These are phyloP conservation scores for Gyrodon lividus DNA, from an alignment of 768 basidiomycete genomes.

Conservation along the genomic window DNA sequence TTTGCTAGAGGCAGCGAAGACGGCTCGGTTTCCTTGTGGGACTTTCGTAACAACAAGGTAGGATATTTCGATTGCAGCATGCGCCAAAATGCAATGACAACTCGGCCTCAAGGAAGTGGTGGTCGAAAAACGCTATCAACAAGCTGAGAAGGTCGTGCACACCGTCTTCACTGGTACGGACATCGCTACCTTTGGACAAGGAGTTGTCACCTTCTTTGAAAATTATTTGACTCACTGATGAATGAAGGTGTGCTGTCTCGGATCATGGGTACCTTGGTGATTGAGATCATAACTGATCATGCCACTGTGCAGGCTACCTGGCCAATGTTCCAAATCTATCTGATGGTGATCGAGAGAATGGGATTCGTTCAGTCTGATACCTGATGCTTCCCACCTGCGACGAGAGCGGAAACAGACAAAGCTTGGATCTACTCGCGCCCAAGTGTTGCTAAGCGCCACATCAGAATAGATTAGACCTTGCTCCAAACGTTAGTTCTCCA, in stretches of 20 bases:
- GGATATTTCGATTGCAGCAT: constrained; percentile 8
- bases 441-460: not conserved
- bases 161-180: constrained; percentile 39
- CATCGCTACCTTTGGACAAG: constrained; percentile 41
- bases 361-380: constrained; percentile 3
- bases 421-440: not conserved
- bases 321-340: not conserved
- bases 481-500: not conserved
- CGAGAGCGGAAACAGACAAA: constrained; percentile 2
- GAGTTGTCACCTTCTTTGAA: constrained; percentile 39
- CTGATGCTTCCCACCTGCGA: constrained; percentile 9
- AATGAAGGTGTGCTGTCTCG: constrained; percentile 1
- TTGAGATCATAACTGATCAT: not conserved
- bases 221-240: constrained; percentile 24
- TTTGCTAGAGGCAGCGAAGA: constrained; percentile 49
- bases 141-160: constrained; percentile 38
- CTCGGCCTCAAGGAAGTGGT: constrained; percentile 34
- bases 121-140: constrained; percentile 31
- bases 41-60: constrained; percentile 49
- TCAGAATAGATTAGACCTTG: constrained; percentile 7
- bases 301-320: not conserved
- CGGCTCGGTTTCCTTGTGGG: constrained; percentile 46
- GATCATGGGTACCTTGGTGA: constrained; percentile 3
- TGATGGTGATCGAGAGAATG: not conserved
- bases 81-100: constrained; percentile 19